These are phyloP conservation scores for Gaillardinia entomophila DNA, from an alignment of 805 yeast species.

Conservation along the genomic window DNA sequence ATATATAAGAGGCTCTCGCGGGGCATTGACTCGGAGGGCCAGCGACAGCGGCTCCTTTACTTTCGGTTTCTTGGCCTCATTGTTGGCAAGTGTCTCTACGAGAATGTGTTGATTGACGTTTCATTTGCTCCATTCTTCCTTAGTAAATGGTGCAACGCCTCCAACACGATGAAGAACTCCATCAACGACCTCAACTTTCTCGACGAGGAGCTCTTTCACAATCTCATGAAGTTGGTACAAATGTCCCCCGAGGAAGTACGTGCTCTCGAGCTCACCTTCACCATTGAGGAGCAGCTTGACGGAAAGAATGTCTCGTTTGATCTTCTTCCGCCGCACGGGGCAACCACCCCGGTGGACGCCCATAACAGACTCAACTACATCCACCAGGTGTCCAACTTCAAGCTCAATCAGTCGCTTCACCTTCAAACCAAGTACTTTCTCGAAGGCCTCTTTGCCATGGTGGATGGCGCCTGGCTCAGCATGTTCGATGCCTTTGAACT, in stretches of 20 bases:
- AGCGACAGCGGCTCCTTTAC: conserved; percentile 21
- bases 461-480: conserved; percentile 69
- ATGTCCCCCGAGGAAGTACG: conserved; percentile 54
- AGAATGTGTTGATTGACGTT: conserved; percentile 72
- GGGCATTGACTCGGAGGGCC: conserved; percentile 23
- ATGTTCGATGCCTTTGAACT: conserved; percentile 83
- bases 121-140: conserved; percentile 84
- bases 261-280: conserved; percentile 60
- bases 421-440: conserved; percentile 59
- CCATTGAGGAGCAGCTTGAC: conserved; percentile 47
- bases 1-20: conserved; percentile 30
- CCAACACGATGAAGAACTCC: conserved; percentile 43
- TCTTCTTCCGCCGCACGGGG: conserved; percentile 55
- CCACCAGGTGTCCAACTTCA: conserved; percentile 72
- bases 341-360: conserved; percentile 46
- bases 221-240: conserved; percentile 54
- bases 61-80: conserved; percentile 71
- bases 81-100: conserved; percentile 86
- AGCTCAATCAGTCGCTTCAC: conserved; percentile 58
- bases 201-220: conserved; percentile 62
- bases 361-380: conserved; percentile 67
- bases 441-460: conserved; percentile 63
- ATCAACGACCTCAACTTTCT: conserved; percentile 74
- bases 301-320: conserved; percentile 41
- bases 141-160: conserved; percentile 52